Evolutionary conservation across 2,329 filamentous ascomycete genomes (phyloP).

Genomic region (Trichophyton mentagrophytes): DNA sequence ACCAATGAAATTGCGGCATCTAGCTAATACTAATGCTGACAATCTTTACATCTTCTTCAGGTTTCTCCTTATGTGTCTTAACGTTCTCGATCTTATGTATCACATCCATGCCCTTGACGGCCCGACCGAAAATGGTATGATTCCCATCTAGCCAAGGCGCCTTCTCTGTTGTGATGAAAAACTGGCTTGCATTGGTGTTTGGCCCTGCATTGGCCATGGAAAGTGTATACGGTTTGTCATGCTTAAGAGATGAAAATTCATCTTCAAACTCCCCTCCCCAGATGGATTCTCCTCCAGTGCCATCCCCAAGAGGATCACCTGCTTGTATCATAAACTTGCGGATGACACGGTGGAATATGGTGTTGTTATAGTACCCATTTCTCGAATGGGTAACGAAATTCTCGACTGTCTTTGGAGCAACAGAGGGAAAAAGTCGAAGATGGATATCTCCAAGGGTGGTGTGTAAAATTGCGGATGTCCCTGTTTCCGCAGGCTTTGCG

Average conservation of each 20-base stretch:
- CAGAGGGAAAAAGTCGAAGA: conserved; percentile 81
- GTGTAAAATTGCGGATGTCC: conserved; percentile 71
- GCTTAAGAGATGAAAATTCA: conserved; percentile 79
- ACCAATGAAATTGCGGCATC: background rate
- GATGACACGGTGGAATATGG: conserved; percentile 94
- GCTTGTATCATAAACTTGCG: conserved; percentile 94
- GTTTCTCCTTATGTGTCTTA: conserved; percentile 80
- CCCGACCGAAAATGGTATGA: conserved; percentile 90
- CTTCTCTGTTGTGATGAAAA: conserved; percentile 97
- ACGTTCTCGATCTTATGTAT: conserved; percentile 91
- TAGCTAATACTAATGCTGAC: conserved; percentile 54
- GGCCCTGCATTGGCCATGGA: conserved; percentile 97
- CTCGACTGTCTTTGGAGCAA: conserved; percentile 86
- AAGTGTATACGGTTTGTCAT: conserved; percentile 91
- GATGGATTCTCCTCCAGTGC: conserved; percentile 80
- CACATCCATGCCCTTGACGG: conserved; percentile 81
- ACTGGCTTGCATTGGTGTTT: conserved; percentile 90
- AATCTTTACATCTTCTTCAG: conserved; percentile 94
- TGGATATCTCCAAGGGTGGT: conserved; percentile 91
- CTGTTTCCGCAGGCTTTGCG: conserved; percentile 56
- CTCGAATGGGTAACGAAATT: conserved; percentile 91
- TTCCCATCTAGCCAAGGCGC: conserved; percentile 93
- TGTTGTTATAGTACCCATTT: conserved; percentile 90
- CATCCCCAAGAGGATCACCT: conserved; percentile 76
- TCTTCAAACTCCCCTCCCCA: conserved; percentile 90